phyloP scores from a whole-genome alignment of 257 asterid species.

The Marsdenia floribunda region DNA sequence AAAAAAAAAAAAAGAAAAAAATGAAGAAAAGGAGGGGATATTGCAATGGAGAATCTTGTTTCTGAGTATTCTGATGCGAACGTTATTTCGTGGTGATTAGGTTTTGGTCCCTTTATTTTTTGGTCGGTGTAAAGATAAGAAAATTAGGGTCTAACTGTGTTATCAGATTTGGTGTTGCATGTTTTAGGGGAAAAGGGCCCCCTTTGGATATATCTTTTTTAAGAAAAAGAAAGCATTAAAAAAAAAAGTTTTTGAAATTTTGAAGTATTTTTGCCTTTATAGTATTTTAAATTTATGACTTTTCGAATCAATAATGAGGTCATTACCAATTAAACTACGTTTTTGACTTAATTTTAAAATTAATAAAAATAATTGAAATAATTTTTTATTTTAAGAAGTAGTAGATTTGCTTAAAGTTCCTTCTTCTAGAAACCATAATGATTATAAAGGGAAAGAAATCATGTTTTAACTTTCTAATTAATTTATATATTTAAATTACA shows the following conservation, averaged over 20 bases:
- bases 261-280: too few species aligned
- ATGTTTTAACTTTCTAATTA: not conserved
- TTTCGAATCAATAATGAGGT: too few species aligned
- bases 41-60: not conserved
- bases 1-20: too few species aligned
- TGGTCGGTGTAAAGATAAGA: constrained; percentile 12
- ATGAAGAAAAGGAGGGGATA: not conserved
- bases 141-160: constrained; percentile 5
- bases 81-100: not conserved
- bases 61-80: not conserved
- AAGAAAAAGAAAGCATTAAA: constrained; percentile 3
- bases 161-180: constrained; percentile 3
- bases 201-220: not conserved
- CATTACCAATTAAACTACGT: too few species aligned
- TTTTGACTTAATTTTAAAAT: too few species aligned
- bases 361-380: too few species aligned
- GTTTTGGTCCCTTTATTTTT: not conserved
- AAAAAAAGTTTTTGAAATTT: not conserved
- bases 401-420: not conserved
- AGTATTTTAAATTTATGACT: too few species aligned
- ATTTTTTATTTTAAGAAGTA: not conserved
- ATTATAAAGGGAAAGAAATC: not conserved
- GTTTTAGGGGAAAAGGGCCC: not conserved
- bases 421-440: constrained; percentile 5
- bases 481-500: too few species aligned